Evolutionary conservation across 2,329 filamentous ascomycete genomes (phyloP).

Genomic region (Penicillium sp.): DNA sequence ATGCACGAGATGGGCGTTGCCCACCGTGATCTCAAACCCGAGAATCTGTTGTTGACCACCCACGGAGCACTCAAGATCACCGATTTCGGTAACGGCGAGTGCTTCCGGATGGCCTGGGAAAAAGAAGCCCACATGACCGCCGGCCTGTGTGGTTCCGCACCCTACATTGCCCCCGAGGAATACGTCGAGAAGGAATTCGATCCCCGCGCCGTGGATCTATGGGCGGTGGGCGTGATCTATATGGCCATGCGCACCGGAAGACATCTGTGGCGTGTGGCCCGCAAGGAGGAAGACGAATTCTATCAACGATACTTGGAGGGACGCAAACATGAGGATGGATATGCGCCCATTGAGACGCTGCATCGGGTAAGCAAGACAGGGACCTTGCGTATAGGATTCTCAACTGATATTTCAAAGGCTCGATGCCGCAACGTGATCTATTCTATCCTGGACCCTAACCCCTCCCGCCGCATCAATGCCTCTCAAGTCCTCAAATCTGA

Average conservation of each 20-base stretch:
- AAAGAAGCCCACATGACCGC: slow-evolving; percentile 97
- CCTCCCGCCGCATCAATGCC: slow-evolving; percentile 84
- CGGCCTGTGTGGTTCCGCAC: slow-evolving; percentile 90
- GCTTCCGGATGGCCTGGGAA: slow-evolving; percentile 99
- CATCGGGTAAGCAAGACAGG: slow-evolving; percentile 67
- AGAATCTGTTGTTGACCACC: slow-evolving; percentile 89
- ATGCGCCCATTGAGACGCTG: slow-evolving; percentile 90
- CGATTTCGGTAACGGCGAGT: slow-evolving; percentile 97
- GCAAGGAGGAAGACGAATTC: slow-evolving; percentile 95
- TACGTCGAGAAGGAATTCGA: slow-evolving; percentile 95
- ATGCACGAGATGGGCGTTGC: slow-evolving; percentile 99
- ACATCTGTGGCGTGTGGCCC: slow-evolving; percentile 94
- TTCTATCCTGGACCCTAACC: slow-evolving; percentile 94
- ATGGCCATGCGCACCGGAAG: slow-evolving; percentile 98
- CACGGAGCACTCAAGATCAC: slow-evolving; percentile 94
- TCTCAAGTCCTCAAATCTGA: slow-evolving; percentile 97
- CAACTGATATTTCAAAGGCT: slow-evolving; percentile 55
- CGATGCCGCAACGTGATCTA: slow-evolving; percentile 98
- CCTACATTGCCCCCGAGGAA: slow-evolving; percentile 96
- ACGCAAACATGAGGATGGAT: slow-evolving; percentile 88
- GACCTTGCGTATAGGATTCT: not conserved
- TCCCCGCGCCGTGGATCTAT: slow-evolving; percentile 93
- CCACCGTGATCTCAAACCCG: slow-evolving; percentile 92
- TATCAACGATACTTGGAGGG: slow-evolving; percentile 92
- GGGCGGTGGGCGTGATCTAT: slow-evolving; percentile 98